Conservation (phyloP, 495 filamentous ascomycete species). For the Darksidea phi region DNA sequence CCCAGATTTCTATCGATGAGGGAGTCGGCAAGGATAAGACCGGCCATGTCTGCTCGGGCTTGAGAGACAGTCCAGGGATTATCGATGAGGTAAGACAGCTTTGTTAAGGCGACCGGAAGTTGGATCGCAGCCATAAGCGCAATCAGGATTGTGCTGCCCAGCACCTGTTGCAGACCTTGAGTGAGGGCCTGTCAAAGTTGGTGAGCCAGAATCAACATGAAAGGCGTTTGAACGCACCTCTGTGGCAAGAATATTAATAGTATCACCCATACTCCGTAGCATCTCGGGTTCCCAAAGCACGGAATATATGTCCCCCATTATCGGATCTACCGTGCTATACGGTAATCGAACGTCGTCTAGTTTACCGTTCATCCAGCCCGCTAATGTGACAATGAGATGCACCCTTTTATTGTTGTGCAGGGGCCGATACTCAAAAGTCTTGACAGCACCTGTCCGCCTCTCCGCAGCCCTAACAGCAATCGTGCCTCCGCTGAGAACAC, state of each 20-base stretch:
- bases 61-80: conserved; percentile 97
- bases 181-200: conserved; percentile 69
- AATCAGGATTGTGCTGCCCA: conserved; percentile 85
- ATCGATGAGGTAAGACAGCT: conserved; percentile 94
- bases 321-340: conserved; percentile 90
- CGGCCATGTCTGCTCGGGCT: conserved; percentile 80
- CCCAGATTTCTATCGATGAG: conserved; percentile 90
- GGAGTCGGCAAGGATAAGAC: conserved; percentile 93
- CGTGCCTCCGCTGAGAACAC: conserved; percentile 79
- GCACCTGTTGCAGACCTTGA: conserved; percentile 91
- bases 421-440: conserved; percentile 94
- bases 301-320: conserved; percentile 98
- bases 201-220: neutral
- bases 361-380: conserved; percentile 98
- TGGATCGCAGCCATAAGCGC: conserved; percentile 92
- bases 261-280: conserved; percentile 94
- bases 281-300: conserved; percentile 98
- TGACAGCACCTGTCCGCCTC: conserved; percentile 83
- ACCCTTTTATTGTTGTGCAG: conserved; percentile 97
- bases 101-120: conserved; percentile 86
- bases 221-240: conserved; percentile 64
- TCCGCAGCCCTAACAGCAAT: conserved; percentile 84
- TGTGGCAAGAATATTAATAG: conserved; percentile 96
- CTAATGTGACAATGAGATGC: conserved; percentile 92
- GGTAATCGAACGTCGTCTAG: conserved; percentile 94